These are phyloP conservation scores for Blastobotrys malaysiensis DNA, from an alignment of 1,139 yeast species.

Conservation along the genomic window DNA sequence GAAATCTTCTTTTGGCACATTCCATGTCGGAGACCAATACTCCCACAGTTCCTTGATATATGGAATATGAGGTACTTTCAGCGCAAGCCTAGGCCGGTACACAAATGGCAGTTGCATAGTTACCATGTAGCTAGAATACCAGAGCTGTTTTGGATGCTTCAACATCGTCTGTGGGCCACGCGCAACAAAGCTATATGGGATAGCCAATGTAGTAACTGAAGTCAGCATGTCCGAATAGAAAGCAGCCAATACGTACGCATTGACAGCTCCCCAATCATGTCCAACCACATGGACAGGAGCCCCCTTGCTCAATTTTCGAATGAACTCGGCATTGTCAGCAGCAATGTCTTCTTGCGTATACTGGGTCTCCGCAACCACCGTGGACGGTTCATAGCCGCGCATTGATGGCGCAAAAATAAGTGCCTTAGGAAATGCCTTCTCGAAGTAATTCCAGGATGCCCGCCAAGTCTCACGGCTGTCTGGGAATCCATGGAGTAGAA, in stretches of 20 bases:
- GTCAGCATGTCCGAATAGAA: conserved; percentile 15
- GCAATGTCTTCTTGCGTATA: conserved; percentile 21
- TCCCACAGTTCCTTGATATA: conserved; percentile 23
- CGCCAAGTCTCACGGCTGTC: conserved; percentile 19
- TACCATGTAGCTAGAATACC: conserved; percentile 24
- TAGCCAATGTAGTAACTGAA: conserved; percentile 21
- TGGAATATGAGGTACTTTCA: conserved; percentile 9
- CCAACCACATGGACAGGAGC: conserved; percentile 24
- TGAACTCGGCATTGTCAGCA: conserved; percentile 9
- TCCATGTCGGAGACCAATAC: conserved; percentile 28
- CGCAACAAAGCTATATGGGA: conserved; percentile 24
- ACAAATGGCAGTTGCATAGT: conserved; percentile 23
- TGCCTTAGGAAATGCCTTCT: conserved; percentile 12
- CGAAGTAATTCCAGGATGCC: conserved; percentile 13
- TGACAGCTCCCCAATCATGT: conserved; percentile 30
- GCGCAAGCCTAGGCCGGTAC: conserved; percentile 10
- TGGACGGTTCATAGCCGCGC: conserved; percentile 28
- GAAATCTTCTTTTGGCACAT: conserved; percentile 17
- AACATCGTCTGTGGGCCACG: conserved; percentile 10
- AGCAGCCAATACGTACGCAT: conserved; percentile 16
- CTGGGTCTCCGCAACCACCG: conserved; percentile 13
- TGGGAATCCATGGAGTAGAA: conserved; percentile 28
- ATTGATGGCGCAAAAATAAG: conserved; percentile 22
- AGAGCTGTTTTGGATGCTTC: conserved; percentile 22
- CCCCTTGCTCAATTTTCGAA: neutral